Evolutionary conservation across 768 basidiomycete species (phyloP), one percentile per base, ranked within the genome.

Genomic region (Lentinus tigrinus): DNA sequence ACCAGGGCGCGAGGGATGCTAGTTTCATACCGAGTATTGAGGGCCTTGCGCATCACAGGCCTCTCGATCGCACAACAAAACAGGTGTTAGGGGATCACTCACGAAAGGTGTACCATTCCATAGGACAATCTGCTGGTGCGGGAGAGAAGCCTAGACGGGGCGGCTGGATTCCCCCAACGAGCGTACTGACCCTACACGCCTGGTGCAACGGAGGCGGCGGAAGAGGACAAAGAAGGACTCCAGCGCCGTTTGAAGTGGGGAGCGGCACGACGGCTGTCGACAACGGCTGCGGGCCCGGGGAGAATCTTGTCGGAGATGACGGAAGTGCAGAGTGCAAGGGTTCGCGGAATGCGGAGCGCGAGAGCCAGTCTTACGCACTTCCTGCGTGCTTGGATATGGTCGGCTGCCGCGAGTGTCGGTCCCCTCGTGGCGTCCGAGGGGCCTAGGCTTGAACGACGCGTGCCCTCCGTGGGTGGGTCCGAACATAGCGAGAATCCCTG

Each of bases 31-130:
- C 19, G 37, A 26, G 19, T 50, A 50, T 51, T 57, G 60, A 44
- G 44, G 34, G 40, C 60, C 60, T 42, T 61, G 60, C 60, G 47
- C 23, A 61, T 61, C 60, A 61, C 55, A 54, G 60, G 55, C 60
- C 52, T 49, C 46, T 47, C 60, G 60, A 61, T 61, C 60, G 38
- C 21, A 42, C 50, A 50, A 48, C 51, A 49, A 54, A 53, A 52
- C 38, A 28, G 60, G 55, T 42, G 21, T 52, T 28, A 51, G 47
- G 60, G 58, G 54, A 31, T 51, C 56, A 38, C 51, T 31, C 27
- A 52, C 55, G 51, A 50, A n/a, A n/a, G 47, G 38, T 50, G 46
- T 39, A 53, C 46, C 55, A 19, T 38, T 50, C 39, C 55, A 56
- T 43, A 21, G 59, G 49, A 40, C 50, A 23, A 46, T 17, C 40